phyloP scores from a whole-genome alignment of 1,284 basidiomycete genomes.

The Trametes polyzona region DNA sequence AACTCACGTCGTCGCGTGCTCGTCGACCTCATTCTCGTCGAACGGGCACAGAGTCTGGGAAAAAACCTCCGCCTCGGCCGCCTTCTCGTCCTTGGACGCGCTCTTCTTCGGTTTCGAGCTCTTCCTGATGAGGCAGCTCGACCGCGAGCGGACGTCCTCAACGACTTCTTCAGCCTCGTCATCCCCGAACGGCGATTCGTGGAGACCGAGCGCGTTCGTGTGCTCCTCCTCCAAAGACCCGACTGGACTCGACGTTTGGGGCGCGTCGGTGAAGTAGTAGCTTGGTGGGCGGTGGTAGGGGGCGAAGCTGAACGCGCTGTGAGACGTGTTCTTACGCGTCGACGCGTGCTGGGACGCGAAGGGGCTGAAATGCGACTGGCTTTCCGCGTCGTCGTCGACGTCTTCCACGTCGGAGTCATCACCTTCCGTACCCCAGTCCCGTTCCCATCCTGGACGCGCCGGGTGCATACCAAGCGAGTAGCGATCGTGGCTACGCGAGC shows the following conservation, averaged over 20 bases:
- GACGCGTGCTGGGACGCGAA: conserved; percentile 29
- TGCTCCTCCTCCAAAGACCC: conserved; percentile 33
- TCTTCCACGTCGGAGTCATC: conserved; percentile 39
- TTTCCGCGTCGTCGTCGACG: conserved; percentile 37
- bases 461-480: conserved; percentile 25
- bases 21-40: conserved; percentile 28
- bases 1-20: conserved; percentile 38
- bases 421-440: conserved; percentile 33
- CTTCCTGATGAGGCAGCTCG: conserved; percentile 19
- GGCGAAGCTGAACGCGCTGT: conserved; percentile 18
- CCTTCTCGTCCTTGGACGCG: conserved; percentile 15
- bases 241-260: conserved; percentile 27
- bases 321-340: conserved; percentile 26
- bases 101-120: conserved; percentile 25
- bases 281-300: conserved; percentile 22
- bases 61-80: conserved; percentile 19
- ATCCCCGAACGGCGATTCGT: conserved; percentile 30
- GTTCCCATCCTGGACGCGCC: conserved; percentile 39
- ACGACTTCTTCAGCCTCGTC: conserved; percentile 20
- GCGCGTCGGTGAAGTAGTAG: conserved; percentile 30
- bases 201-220: conserved; percentile 26
- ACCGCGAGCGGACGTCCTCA: conserved; percentile 22
- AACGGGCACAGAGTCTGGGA: conserved; percentile 20
- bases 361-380: conserved; percentile 32
- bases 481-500: conserved; percentile 32